Evolutionary conservation across 116 monocot species (phyloP), one percentile per base, ranked within the genome.

Genomic region (Iris pallida): DNA sequence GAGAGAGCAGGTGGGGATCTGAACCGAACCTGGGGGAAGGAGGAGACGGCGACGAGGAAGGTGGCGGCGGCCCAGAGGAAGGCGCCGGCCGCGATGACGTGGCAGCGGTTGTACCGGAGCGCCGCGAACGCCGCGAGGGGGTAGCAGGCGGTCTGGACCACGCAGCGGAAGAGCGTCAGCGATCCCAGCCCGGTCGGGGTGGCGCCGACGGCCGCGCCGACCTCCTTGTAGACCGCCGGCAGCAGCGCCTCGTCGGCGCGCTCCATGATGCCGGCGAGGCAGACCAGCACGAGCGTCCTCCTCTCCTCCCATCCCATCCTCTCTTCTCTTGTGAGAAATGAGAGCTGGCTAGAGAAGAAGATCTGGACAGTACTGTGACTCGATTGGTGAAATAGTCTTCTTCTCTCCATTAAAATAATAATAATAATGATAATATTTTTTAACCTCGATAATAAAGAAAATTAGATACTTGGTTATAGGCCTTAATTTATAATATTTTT

Each of bases 41-140:
- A 85, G 20, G 96, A 96, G 68, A 92, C 44, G 60, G 72, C 96
- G 59, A 96, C 92, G 19, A 96, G 77, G 77, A 92, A 89, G 14
- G 96, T 96, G 54, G 92, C 96, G 17, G 83, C 86, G 48, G 92
- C 84, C 96, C 96, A 96, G 14, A 96, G 84, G 75, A 96, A 85
- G 8, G 96, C 92, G 10, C 96, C 96, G 52, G 85, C 63, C 42
- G 92, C 92, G 52, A 96, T 87, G 59, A 96, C 89, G 71, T 85
- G 86, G 55, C 85, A 69, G 45, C 92, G 78, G 71, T 96, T 85
- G 72, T 92, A 63, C 15, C 92, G 76, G n/a, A 72, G 40, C 49
- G 89, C 80, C 78, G 87, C 70, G 79, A 89, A 96, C 20, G 81
- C 85, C 14, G 96, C 96, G 42, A 96, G 81, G 0, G 96, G 92